These are phyloP conservation scores for Elaeis oleifera DNA, from an alignment of 202 grass and related monocot species.

Conservation along the genomic window DNA sequence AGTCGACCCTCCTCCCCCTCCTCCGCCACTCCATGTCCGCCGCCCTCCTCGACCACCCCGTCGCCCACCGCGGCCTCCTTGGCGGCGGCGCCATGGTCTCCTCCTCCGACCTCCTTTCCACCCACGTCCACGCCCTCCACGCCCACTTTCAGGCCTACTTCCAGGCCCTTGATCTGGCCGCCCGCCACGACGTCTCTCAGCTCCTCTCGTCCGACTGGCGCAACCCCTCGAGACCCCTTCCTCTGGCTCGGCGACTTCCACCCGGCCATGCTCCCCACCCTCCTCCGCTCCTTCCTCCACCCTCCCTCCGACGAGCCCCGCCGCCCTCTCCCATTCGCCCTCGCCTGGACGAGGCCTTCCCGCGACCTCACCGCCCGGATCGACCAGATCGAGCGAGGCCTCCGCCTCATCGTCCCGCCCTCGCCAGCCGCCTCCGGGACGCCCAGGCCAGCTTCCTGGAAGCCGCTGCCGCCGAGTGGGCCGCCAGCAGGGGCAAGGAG, in stretches of 20 bases:
- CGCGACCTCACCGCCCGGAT: background rate
- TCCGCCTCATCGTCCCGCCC: constrained; percentile 31
- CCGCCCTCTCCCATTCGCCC: background rate
- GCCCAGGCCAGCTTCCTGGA: constrained; percentile 37
- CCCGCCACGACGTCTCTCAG: constrained; percentile 40
- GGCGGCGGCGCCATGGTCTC: constrained; percentile 23
- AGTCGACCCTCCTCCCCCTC: constrained; percentile 44
- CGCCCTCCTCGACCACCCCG: constrained; percentile 40
- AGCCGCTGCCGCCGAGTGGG: constrained; percentile 23
- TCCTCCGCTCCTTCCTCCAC: constrained; percentile 39
- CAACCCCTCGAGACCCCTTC: constrained; percentile 49
- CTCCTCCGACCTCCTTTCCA: constrained; percentile 26
- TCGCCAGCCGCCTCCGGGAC: constrained; percentile 48
- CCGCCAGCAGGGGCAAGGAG: background rate
- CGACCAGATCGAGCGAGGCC: constrained; percentile 52
- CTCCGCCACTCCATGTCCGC: constrained; percentile 45
- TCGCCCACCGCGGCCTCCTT: constrained; percentile 19
- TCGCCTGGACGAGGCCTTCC: background rate
- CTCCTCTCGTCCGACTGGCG: constrained; percentile 40
- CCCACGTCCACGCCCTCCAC: constrained; percentile 32
- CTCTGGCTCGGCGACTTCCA: constrained; percentile 59
- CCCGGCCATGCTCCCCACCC: constrained; percentile 47
- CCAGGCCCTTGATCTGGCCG: constrained; percentile 49
- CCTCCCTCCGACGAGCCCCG: constrained; percentile 32
- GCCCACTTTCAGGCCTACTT: constrained; percentile 55